Percentiles rank a stretch among this genome's conserved stretches.
Conservation (phyloP, 192 early-diverging fungal species). For the Backusella circina region DNA sequence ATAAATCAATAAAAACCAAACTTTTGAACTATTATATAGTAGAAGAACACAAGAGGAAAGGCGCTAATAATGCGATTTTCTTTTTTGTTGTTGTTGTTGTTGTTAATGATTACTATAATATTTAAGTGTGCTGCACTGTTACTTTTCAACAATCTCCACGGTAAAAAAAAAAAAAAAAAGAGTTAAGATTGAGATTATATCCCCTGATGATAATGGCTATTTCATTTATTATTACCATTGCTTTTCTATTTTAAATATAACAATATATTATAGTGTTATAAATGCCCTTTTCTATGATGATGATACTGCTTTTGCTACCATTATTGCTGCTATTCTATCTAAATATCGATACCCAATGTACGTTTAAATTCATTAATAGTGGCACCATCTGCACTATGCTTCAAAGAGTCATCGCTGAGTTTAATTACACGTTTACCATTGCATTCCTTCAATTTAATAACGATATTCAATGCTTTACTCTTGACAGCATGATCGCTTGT, state of each 20-base stretch:
- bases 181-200: too few species aligned
- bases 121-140: too few species aligned
- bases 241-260: too few species aligned
- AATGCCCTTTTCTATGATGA: background rate
- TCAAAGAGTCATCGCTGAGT: constrained; percentile 63
- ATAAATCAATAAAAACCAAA: too few species aligned
- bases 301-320: background rate
- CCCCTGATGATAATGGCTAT: background rate
- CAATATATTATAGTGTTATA: background rate
- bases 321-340: background rate
- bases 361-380: constrained; percentile 48
- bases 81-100: too few species aligned
- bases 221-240: too few species aligned
- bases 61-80: too few species aligned
- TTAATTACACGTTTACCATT: constrained; percentile 60
- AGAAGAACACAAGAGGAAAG: too few species aligned
- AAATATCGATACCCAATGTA: constrained; percentile 31
- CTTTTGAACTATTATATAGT: too few species aligned
- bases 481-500: constrained; percentile 21
- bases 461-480: constrained; percentile 65
- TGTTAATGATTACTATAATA: too few species aligned
- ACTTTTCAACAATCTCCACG: too few species aligned
- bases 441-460: constrained; percentile 67
- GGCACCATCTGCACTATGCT: constrained; percentile 53
- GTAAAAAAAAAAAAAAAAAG: too few species aligned